Percentiles rank a stretch among this genome's conserved stretches.
These are phyloP conservation scores for Penicillium expansum DNA, from an alignment of 2,329 filamentous ascomycete genomes.

Conservation along the genomic window DNA sequence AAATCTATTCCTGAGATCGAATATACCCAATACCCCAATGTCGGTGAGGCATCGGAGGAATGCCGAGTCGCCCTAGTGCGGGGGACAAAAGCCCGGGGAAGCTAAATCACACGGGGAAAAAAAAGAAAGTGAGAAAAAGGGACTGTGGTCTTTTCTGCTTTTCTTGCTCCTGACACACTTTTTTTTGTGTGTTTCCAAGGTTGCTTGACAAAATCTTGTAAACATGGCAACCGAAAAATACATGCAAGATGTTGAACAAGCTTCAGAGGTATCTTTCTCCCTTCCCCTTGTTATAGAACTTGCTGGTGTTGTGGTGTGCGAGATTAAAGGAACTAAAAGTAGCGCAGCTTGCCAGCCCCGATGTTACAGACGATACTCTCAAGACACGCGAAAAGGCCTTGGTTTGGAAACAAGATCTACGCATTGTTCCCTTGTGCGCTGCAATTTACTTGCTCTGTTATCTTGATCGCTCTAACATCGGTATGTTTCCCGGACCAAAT, in stretches of 20 bases:
- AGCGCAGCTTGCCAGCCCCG: conserved; percentile 8
- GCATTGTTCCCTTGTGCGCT: conserved; percentile 63
- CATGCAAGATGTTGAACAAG: conserved; percentile 14
- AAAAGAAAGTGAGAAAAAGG: conserved; percentile 6
- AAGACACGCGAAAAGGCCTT: conserved; percentile 35
- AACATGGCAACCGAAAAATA: conserved; percentile 24
- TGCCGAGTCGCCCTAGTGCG: conserved; percentile 17
- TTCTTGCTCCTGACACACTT: background rate
- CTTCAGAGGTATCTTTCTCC: conserved; percentile 13
- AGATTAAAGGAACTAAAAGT: background rate
- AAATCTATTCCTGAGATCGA: background rate
- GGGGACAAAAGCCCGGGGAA: conserved; percentile 16
- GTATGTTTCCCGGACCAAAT: conserved; percentile 28
- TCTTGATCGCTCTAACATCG: conserved; percentile 67
- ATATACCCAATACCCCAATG: background rate
- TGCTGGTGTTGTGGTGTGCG: background rate
- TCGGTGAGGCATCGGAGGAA: conserved; percentile 11
- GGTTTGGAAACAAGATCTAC: conserved; percentile 59
- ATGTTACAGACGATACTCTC: conserved; percentile 9
- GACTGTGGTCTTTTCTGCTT: background rate
- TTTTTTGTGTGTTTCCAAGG: background rate
- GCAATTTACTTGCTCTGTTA: conserved; percentile 66
- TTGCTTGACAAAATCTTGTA: background rate
- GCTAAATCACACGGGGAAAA: conserved; percentile 10
- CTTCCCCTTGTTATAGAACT: background rate